Conservation (phyloP, 345 rosid species). For the Brassica juncea region DNA sequence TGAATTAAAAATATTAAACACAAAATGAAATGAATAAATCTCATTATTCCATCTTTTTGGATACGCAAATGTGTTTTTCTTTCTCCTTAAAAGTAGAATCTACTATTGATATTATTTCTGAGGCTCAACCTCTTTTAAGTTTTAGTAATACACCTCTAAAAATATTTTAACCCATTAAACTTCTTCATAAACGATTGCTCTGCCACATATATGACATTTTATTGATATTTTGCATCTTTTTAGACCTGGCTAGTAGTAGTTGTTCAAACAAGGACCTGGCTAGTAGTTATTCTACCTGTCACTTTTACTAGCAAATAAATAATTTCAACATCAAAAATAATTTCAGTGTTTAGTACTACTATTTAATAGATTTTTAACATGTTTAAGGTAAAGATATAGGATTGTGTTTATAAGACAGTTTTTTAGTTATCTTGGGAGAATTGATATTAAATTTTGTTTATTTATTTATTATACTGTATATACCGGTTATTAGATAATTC, state of each 20-base stretch:
- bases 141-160: not conserved
- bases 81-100: not conserved
- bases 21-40: not conserved
- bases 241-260: not conserved
- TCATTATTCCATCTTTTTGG: slow-evolving; percentile 1
- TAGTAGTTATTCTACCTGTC: not conserved
- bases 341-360: not conserved
- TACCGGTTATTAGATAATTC: not conserved
- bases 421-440: not conserved
- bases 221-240: not conserved
- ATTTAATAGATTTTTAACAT: not conserved
- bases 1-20: not conserved
- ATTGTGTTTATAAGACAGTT: not conserved
- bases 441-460: no score
- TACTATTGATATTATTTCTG: not conserved
- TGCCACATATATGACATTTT: not conserved
- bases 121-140: not conserved
- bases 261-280: not conserved
- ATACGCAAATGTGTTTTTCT: not conserved
- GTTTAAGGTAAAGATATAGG: not conserved
- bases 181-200: not conserved
- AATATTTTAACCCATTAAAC: not conserved
- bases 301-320: not conserved
- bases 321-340: not conserved
- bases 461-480: no score